Evolutionary conservation across 495 filamentous ascomycete species (phyloP).

Genomic region (Neurospora sp.): DNA sequence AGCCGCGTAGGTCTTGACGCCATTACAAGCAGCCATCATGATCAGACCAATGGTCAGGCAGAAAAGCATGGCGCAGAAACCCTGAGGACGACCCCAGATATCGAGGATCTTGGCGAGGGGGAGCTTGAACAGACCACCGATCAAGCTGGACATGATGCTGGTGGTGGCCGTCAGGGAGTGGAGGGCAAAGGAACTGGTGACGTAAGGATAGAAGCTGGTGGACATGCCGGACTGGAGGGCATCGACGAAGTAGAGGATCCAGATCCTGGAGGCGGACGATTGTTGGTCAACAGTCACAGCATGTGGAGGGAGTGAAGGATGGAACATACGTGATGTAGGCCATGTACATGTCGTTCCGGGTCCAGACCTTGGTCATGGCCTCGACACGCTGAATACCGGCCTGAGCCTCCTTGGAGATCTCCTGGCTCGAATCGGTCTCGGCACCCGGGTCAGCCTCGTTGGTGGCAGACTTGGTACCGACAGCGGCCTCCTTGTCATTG

Average conservation of each 20-base stretch:
- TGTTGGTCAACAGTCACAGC: neutral
- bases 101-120: constrained; percentile 57
- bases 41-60: constrained; percentile 35
- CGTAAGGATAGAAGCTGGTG: constrained; percentile 31
- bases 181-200: constrained; percentile 35
- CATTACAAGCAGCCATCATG: constrained; percentile 43
- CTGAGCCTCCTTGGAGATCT: constrained; percentile 13
- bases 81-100: constrained; percentile 49
- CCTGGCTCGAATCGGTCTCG: constrained; percentile 11
- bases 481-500: constrained; percentile 14
- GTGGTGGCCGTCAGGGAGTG: constrained; percentile 41
- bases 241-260: constrained; percentile 43
- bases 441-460: neutral
- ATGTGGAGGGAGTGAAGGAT: neutral
- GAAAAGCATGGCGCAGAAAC: constrained; percentile 27
- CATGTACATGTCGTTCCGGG: constrained; percentile 9
- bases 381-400: constrained; percentile 17
- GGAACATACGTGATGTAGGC: constrained; percentile 18
- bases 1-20: constrained; percentile 39
- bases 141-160: constrained; percentile 41
- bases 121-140: constrained; percentile 52
- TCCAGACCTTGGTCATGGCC: constrained; percentile 20
- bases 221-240: constrained; percentile 34
- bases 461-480: neutral
- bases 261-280: constrained; percentile 27